These are phyloP conservation scores for Geranomyces variabilis DNA, from an alignment of 192 early-diverging fungal species.

Conservation along the genomic window DNA sequence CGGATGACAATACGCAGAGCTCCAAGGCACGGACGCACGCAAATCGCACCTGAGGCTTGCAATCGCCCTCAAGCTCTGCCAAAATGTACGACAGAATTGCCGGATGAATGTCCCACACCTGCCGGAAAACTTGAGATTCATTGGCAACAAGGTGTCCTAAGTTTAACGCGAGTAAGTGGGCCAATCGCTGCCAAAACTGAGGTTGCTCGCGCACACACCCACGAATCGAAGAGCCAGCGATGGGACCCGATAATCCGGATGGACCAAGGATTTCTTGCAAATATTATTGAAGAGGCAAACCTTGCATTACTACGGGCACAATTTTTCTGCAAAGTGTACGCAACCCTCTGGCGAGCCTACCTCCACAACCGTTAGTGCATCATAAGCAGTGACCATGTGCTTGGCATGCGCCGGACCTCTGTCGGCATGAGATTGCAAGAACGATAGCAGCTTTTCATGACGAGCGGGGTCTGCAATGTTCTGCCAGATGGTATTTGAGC, in stretches of 20 bases:
- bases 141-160: background rate
- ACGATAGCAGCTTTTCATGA: conserved; percentile 31
- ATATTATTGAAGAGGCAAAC: too few species aligned
- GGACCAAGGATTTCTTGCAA: conserved; percentile 6
- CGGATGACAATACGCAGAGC: background rate
- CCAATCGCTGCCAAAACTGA: background rate
- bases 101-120: background rate
- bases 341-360: background rate
- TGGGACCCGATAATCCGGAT: conserved; percentile 24
- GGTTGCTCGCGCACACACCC: conserved; percentile 8
- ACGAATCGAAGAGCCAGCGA: conserved; percentile 27
- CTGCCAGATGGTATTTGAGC: conserved; percentile 2
- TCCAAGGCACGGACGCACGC: conserved; percentile 19
- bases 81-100: conserved; percentile 11
- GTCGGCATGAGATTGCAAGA: conserved; percentile 21
- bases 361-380: conserved; percentile 12
- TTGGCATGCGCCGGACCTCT: conserved; percentile 1
- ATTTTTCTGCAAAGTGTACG: too few species aligned
- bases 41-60: conserved; percentile 10
- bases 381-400: background rate
- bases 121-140: background rate
- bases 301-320: too few species aligned
- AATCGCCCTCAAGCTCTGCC: background rate
- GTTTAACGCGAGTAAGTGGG: background rate
- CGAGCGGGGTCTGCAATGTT: conserved; percentile 31